Evolutionary conservation across 1,284 basidiomycete genomes (phyloP).

Genomic region (Coriolopsis trogii): DNA sequence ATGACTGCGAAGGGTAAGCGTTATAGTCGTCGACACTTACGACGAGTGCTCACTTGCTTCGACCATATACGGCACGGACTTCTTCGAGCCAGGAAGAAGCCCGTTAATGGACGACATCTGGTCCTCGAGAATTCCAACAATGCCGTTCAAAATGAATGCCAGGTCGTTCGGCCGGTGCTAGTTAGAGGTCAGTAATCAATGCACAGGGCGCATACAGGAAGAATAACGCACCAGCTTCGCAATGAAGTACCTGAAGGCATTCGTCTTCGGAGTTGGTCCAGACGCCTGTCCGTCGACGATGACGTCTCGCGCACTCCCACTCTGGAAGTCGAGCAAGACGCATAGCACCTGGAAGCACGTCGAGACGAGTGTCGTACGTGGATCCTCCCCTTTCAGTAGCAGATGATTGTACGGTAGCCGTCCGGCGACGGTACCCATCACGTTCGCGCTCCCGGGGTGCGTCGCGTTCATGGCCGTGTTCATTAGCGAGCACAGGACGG

Average conservation of each 20-base stretch:
- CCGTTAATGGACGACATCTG: constrained; percentile 76
- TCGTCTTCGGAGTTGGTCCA: constrained; percentile 70
- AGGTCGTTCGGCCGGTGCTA: constrained; percentile 91
- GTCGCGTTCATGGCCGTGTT: constrained; percentile 85
- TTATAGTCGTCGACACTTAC: background rate
- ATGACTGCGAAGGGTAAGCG: constrained; percentile 54
- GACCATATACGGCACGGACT: constrained; percentile 77
- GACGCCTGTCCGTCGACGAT: constrained; percentile 43
- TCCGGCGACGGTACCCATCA: constrained; percentile 65
- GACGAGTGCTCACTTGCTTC: constrained; percentile 67
- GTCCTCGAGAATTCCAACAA: constrained; percentile 71
- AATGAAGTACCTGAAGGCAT: constrained; percentile 89
- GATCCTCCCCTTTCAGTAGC: constrained; percentile 85
- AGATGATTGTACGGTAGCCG: constrained; percentile 87
- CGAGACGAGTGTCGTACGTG: constrained; percentile 69
- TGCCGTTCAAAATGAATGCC: constrained; percentile 77
- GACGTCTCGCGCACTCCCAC: constrained; percentile 66
- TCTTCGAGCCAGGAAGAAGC: constrained; percentile 81
- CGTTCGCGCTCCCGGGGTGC: constrained; percentile 44
- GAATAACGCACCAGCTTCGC: constrained; percentile 75
- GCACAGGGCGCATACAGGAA: background rate
- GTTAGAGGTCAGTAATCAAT: background rate
- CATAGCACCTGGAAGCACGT: constrained; percentile 77
- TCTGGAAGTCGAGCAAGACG: constrained; percentile 82
- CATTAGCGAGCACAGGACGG: constrained; percentile 86